Conservation (phyloP, 768 basidiomycete genomes). For the Suillus paluster region DNA sequence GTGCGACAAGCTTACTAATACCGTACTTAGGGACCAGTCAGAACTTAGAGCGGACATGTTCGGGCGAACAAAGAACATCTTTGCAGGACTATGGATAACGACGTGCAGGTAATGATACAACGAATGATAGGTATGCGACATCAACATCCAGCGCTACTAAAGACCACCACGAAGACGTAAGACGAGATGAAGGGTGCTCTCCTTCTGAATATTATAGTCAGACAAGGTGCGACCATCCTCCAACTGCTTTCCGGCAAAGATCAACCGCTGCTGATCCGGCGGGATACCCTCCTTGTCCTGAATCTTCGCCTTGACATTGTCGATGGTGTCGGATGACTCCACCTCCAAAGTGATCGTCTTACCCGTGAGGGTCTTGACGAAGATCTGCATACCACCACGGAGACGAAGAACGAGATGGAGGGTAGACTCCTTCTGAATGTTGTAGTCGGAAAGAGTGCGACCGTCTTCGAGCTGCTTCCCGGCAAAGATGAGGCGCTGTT, state of each 20-base stretch:
- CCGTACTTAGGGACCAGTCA: too few relatives aligned
- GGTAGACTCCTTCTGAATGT: conserved; percentile 89
- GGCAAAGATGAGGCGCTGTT: conserved; percentile 90
- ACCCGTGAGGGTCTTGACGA: conserved; percentile 73
- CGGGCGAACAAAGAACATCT: background rate
- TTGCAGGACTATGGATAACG: background rate
- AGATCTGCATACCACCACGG: conserved; percentile 75
- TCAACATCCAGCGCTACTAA: background rate
- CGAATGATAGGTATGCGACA: background rate
- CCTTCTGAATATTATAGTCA: conserved; percentile 78
- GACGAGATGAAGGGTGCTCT: conserved; percentile 69
- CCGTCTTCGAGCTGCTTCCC: conserved; percentile 96
- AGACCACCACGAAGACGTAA: conserved; percentile 59
- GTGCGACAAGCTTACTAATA: too few relatives aligned
- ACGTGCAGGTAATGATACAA: background rate
- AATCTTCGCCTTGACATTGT: conserved; percentile 78
- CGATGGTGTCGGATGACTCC: conserved; percentile 76
- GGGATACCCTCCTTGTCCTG: conserved; percentile 85
- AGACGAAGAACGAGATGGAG: conserved; percentile 73
- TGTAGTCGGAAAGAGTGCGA: conserved; percentile 89
- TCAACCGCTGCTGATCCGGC: conserved; percentile 76
- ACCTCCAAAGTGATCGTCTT: conserved; percentile 82
- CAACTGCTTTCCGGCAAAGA: conserved; percentile 68
- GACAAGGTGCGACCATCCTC: conserved; percentile 79
- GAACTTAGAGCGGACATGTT: background rate